A percentile compares a stretch with the other conserved stretches of the same genome.
These are phyloP conservation scores for Platanthera guangdongensis DNA, from an alignment of 106 monocot species.

Conservation along the genomic window DNA sequence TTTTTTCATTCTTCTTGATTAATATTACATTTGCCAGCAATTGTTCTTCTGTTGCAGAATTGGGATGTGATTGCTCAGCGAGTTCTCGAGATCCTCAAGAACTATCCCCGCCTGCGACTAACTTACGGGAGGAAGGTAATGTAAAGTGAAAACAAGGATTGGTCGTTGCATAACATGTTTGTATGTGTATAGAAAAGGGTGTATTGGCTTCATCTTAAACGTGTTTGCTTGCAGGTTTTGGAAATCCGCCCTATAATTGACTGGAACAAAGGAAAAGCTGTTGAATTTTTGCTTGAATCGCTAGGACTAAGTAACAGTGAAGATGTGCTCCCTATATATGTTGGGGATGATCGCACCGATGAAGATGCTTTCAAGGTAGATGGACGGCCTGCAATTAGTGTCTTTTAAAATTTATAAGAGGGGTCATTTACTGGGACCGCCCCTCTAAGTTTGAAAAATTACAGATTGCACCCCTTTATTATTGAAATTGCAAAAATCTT, in stretches of 20 bases:
- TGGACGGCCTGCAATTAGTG: too few relatives aligned
- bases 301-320: conserved; percentile 36
- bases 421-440: too few relatives aligned
- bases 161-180: not conserved
- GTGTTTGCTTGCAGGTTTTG: conserved; percentile 46
- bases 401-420: too few relatives aligned
- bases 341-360: conserved; percentile 82
- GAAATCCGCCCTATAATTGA: conserved; percentile 75
- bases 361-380: conserved; percentile 86
- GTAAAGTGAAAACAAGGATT: not conserved
- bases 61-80: conserved; percentile 49
- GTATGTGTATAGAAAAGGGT: not conserved
- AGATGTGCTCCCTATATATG: conserved; percentile 62
- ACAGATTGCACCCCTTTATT: too few relatives aligned
- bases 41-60: conserved; percentile 18
- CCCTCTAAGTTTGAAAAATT: too few relatives aligned
- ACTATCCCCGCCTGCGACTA: conserved; percentile 54
- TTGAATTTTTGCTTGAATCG: conserved; percentile 84
- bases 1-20: not conserved
- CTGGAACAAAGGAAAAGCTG: conserved; percentile 89
- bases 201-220: not conserved
- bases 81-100: conserved; percentile 47
- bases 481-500: too few relatives aligned
- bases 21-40: too few relatives aligned
- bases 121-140: conserved; percentile 76